Evolutionary conservation across 2,329 filamentous ascomycete genomes (phyloP).

Genomic region (Alternaria solani): DNA sequence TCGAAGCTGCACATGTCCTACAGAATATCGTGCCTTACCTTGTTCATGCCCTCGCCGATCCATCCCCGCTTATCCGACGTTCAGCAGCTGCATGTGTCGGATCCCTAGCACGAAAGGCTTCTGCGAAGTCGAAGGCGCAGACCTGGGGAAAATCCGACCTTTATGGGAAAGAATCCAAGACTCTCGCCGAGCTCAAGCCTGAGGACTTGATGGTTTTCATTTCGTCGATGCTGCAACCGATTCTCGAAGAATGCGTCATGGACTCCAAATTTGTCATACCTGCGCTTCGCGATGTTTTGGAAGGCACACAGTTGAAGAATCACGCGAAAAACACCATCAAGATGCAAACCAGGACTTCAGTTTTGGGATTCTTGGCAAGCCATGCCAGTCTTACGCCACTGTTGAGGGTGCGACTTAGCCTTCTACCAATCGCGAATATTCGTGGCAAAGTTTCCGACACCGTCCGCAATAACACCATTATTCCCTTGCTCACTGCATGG

Average conservation of each 20-base stretch:
- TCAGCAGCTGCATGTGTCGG: slow-evolving; percentile 73
- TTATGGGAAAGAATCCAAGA: slow-evolving; percentile 65
- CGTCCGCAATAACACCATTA: slow-evolving; percentile 75
- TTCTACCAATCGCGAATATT: slow-evolving; percentile 76
- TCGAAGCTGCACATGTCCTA: slow-evolving; percentile 66
- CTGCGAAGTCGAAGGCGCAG: slow-evolving; percentile 18
- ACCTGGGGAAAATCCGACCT: slow-evolving; percentile 52
- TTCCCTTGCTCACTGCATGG: slow-evolving; percentile 79
- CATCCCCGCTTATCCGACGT: slow-evolving; percentile 77
- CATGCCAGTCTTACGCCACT: slow-evolving; percentile 76
- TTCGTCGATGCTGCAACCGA: slow-evolving; percentile 76
- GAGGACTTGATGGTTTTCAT: slow-evolving; percentile 56
- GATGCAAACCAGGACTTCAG: slow-evolving; percentile 67
- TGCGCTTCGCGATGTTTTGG: slow-evolving; percentile 68
- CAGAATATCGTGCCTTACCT: slow-evolving; percentile 86
- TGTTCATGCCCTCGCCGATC: slow-evolving; percentile 76
- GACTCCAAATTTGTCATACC: slow-evolving; percentile 75
- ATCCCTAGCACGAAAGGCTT: slow-evolving; percentile 29
- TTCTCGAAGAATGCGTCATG: slow-evolving; percentile 84
- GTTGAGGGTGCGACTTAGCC: slow-evolving; percentile 70
- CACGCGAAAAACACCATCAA: slow-evolving; percentile 55
- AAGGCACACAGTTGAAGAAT: slow-evolving; percentile 58
- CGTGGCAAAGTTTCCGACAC: slow-evolving; percentile 76
- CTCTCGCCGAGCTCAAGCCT: slow-evolving; percentile 70
- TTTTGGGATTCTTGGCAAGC: slow-evolving; percentile 76